These are phyloP conservation scores for Talaromyces pinophilus DNA, from an alignment of 2,329 filamentous ascomycete species.

Conservation along the genomic window DNA sequence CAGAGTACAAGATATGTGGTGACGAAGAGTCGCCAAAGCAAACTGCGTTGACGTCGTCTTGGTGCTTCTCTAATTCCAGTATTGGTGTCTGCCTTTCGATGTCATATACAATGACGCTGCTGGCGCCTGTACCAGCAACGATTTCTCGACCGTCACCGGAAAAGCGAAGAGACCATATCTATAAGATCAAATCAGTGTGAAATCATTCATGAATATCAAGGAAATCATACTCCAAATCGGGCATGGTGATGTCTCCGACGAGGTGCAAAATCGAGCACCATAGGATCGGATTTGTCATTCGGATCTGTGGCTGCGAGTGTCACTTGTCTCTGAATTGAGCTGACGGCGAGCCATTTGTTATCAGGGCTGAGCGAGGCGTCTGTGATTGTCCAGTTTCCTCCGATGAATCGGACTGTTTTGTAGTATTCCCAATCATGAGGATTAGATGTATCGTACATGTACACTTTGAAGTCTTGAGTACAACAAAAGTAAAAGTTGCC, in stretches of 20 bases:
- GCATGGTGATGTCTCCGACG: conserved; percentile 43
- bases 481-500: conserved; percentile 96
- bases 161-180: conserved; percentile 89
- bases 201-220: neutral
- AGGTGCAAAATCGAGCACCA: conserved; percentile 70
- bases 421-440: conserved; percentile 95
- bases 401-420: conserved; percentile 79
- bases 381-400: conserved; percentile 90
- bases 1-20: conserved; percentile 92
- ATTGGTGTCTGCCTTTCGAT: conserved; percentile 77
- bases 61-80: conserved; percentile 74
- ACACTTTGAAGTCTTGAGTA: conserved; percentile 87
- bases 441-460: conserved; percentile 97
- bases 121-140: conserved; percentile 80
- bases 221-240: conserved; percentile 47
- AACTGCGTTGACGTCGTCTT: conserved; percentile 91
- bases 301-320: conserved; percentile 87
- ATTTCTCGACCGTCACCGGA: conserved; percentile 89
- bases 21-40: conserved; percentile 88
- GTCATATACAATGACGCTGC: conserved; percentile 85
- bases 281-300: conserved; percentile 75
- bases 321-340: conserved; percentile 80
- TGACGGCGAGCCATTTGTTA: conserved; percentile 89
- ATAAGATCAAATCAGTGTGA: conserved; percentile 27
- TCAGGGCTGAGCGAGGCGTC: conserved; percentile 89